Evolutionary conservation across 1,284 basidiomycete genomes (phyloP).

Genomic region (Rhodotorula sp.): DNA sequence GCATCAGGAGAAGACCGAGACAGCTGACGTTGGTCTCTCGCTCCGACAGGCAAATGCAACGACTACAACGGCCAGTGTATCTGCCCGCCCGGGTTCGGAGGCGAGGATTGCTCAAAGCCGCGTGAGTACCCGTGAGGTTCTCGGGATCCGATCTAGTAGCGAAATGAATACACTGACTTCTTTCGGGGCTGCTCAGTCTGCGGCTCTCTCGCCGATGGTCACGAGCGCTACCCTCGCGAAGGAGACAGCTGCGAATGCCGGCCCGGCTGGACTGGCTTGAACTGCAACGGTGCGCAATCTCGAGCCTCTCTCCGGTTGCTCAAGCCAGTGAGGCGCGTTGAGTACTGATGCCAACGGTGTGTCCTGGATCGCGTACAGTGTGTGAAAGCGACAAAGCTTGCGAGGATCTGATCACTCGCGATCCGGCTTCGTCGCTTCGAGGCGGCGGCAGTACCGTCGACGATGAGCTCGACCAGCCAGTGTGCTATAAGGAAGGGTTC

Average conservation of each 20-base stretch:
- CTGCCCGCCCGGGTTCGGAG: slow-evolving; percentile 86
- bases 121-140: slow-evolving; percentile 55
- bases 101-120: slow-evolving; percentile 80
- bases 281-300: slow-evolving; percentile 76
- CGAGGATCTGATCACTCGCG: slow-evolving; percentile 65
- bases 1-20: neutral
- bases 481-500: slow-evolving; percentile 87
- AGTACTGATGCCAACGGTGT: too few species aligned
- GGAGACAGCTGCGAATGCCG: slow-evolving; percentile 80
- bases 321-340: too few species aligned
- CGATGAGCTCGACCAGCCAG: slow-evolving; percentile 66
- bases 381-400: slow-evolving; percentile 80
- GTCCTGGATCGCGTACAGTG: slow-evolving; percentile 55
- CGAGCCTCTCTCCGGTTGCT: too few species aligned
- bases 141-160: neutral
- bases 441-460: slow-evolving; percentile 52
- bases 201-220: slow-evolving; percentile 84
- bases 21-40: neutral
- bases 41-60: slow-evolving; percentile 65
- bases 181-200: slow-evolving; percentile 53
- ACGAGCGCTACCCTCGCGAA: slow-evolving; percentile 72
- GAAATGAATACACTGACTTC: neutral
- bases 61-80: slow-evolving; percentile 84
- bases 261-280: slow-evolving; percentile 91
- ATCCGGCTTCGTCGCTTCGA: slow-evolving; percentile 40